Percentiles rank a stretch among this genome's conserved stretches.
Conservation (phyloP, 176 grass and related monocot genomes). For the Dactylis glomerata region DNA sequence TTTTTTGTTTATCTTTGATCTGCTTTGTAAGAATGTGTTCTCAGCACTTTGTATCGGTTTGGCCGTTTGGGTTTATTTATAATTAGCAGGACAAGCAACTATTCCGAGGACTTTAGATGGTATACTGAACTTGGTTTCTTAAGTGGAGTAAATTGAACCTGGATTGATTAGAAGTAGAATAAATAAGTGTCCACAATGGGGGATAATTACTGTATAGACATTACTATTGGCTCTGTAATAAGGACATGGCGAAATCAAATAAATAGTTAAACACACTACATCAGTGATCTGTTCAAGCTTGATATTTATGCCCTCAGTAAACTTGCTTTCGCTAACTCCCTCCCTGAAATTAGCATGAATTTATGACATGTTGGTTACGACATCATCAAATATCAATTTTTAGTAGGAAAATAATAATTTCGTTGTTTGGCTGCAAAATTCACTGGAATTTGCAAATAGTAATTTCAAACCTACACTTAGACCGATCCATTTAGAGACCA, state of each 20-base stretch:
- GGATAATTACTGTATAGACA: neutral
- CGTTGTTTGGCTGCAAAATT: neutral
- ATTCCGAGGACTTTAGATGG: too few relatives aligned
- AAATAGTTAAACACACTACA: slow-evolving; percentile 38
- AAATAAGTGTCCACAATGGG: neutral
- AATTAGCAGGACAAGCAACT: too few relatives aligned
- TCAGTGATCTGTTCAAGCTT: slow-evolving; percentile 90
- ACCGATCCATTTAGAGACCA: too few relatives aligned
- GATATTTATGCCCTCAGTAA: slow-evolving; percentile 76
- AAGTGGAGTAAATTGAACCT: too few relatives aligned
- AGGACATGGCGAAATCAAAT: neutral
- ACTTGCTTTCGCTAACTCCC: slow-evolving; percentile 82
- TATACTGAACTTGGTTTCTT: too few relatives aligned
- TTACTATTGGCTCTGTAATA: neutral
- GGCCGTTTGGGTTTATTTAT: too few relatives aligned
- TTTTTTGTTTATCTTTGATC: too few relatives aligned
- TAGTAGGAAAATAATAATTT: neutral
- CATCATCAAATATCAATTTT: neutral
- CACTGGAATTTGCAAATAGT: neutral
- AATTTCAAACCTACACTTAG: neutral
- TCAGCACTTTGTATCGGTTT: too few relatives aligned
- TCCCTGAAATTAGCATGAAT: slow-evolving; percentile 45
- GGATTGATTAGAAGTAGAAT: neutral
- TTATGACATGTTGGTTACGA: neutral
- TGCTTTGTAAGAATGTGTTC: too few relatives aligned